phyloP scores from a whole-genome alignment of 257 asterid species.

The Salvia rosmarinus region DNA sequence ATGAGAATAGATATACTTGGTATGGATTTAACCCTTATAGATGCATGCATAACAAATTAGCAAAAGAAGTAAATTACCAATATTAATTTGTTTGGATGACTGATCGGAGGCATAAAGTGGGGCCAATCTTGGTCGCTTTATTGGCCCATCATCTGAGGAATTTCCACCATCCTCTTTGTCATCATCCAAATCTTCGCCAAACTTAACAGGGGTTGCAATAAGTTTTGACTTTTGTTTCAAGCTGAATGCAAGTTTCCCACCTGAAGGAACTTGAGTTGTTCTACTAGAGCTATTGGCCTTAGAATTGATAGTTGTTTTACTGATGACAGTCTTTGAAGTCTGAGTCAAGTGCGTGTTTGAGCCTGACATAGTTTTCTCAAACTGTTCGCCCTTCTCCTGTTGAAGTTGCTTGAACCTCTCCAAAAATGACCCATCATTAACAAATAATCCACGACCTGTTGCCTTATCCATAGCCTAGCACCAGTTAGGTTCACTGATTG shows the following conservation, averaged over 20 bases:
- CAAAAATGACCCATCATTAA: conserved; percentile 95
- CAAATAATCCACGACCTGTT: conserved; percentile 65
- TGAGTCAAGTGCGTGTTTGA: conserved; percentile 52
- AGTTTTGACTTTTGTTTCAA: conserved; percentile 90
- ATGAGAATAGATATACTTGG: conserved; percentile 7
- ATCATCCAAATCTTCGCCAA: conserved; percentile 82
- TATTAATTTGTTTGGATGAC: conserved; percentile 57
- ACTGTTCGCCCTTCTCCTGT: conserved; percentile 50
- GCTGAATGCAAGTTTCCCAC: conserved; percentile 95
- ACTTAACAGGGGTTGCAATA: conserved; percentile 67
- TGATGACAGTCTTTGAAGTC: conserved; percentile 63
- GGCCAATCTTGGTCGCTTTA: conserved; percentile 71
- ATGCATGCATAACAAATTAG: conserved; percentile 10
- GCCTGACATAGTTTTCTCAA: conserved; percentile 46
- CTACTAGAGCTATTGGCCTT: conserved; percentile 50
- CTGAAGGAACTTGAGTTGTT: conserved; percentile 50
- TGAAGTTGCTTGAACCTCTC: conserved; percentile 97
- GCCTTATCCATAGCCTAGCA: conserved; percentile 68
- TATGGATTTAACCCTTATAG: conserved; percentile 15
- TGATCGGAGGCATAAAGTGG: conserved; percentile 51
- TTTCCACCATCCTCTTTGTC: conserved; percentile 62
- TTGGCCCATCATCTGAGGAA: conserved; percentile 60
- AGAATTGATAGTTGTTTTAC: conserved; percentile 45
- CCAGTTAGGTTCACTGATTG: conserved; percentile 44
- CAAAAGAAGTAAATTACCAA: conserved; percentile 75